Conservation (phyloP, 1,284 basidiomycete species). For the Ceratobasidium sp. region DNA sequence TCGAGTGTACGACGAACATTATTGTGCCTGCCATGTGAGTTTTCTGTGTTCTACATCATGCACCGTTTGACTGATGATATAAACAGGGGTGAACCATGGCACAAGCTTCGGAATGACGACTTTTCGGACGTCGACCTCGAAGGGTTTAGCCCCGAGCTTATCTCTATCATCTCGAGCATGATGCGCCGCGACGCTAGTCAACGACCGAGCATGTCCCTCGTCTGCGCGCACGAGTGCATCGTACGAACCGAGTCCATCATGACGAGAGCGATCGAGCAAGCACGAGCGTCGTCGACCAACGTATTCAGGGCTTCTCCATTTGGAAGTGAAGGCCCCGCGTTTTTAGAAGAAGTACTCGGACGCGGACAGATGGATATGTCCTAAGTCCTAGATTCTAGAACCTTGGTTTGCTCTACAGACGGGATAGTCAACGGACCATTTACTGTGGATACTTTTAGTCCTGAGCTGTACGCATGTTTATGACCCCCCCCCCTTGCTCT, state of each 20-base stretch:
- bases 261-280: conserved; percentile 57
- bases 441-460: conserved; percentile 7
- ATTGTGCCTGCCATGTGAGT: conserved; percentile 95
- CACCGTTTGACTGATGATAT: conserved; percentile 14
- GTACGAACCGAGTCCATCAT: conserved; percentile 68
- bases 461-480: neutral
- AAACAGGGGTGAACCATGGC: conserved; percentile 87
- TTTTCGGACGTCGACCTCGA: conserved; percentile 84
- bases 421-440: conserved; percentile 9
- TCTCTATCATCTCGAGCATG: conserved; percentile 75
- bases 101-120: conserved; percentile 90
- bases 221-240: conserved; percentile 74
- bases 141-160: conserved; percentile 74
- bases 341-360: conserved; percentile 68
- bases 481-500: conserved; percentile 1
- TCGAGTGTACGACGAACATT: conserved; percentile 96
- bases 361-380: conserved; percentile 27
- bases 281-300: conserved; percentile 49
- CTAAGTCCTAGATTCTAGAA: neutral
- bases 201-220: conserved; percentile 66
- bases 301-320: conserved; percentile 72
- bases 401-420: neutral
- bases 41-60: conserved; percentile 18
- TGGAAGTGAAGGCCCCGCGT: conserved; percentile 62
- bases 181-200: conserved; percentile 74